Percentiles rank a stretch among this genome's conserved stretches.
phyloP scores from a whole-genome alignment of 257 asterid species.

The Striga asiatica region DNA sequence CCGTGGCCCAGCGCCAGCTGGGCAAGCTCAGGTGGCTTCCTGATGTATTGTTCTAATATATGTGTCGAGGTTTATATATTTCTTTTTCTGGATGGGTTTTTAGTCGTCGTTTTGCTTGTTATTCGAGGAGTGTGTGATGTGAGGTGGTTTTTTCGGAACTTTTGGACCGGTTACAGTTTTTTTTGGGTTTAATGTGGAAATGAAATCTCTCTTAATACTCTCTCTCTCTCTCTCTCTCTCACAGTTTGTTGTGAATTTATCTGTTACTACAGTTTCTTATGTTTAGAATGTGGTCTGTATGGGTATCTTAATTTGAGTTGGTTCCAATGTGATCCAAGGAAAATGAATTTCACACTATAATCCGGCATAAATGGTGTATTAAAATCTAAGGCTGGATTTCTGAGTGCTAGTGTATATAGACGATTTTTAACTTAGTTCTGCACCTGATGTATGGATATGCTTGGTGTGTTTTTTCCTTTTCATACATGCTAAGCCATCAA shows the following conservation, averaged over 20 bases:
- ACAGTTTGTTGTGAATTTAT: neutral
- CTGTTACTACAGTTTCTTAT: too few species aligned
- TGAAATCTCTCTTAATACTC: neutral
- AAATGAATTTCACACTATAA: too few species aligned
- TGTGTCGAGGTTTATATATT: neutral
- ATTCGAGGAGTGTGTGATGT: neutral
- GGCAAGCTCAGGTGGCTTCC: constrained; percentile 30
- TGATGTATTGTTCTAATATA: constrained; percentile 10
- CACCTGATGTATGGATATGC: too few species aligned
- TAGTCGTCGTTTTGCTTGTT: constrained; percentile 13
- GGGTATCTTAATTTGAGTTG: too few species aligned
- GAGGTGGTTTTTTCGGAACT: constrained; percentile 15
- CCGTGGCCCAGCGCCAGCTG: constrained; percentile 20
- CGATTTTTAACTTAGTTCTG: too few species aligned
- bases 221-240: neutral
- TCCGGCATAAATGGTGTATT: too few species aligned
- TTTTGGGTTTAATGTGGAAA: constrained; percentile 9
- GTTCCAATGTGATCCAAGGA: too few species aligned
- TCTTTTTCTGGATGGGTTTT: constrained; percentile 5
- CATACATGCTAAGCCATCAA: too few species aligned
- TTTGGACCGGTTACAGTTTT: constrained; percentile 11
- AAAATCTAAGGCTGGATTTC: too few species aligned
- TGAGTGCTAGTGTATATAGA: too few species aligned
- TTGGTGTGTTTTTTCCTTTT: too few species aligned
- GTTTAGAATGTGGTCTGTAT: neutral